Evolutionary conservation across 1,139 yeast genomes (phyloP), one percentile per base, ranked within the genome.

Genomic region (Yamadazyma dushanensis): DNA sequence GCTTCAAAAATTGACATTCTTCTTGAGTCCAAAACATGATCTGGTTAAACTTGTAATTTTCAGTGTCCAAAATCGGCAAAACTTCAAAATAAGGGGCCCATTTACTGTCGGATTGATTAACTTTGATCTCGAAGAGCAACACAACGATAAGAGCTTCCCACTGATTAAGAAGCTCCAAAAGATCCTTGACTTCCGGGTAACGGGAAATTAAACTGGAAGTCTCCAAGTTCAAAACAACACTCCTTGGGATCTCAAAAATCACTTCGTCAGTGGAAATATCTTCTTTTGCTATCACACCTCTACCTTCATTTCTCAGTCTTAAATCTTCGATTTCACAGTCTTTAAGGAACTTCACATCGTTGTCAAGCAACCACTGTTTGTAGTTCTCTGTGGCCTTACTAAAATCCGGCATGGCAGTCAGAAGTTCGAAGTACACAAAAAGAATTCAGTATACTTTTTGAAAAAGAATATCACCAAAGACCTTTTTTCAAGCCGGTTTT

Each of bases 131-230:
- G 50, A 77, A 80, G 36, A 83, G 61, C 47, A 90, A 66, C 15
- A 80, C 71, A 27, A 87, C 57, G 35, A 90, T 82, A 40, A 90
- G 63, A 1, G 83, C 77, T 41, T 84, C 83, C 97, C 97, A 90
- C 29, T 82, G 83, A 39, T 73, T 76, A 35, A 80, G 61, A 5
- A 61, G 59, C 14, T 66, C 48, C 7, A 80, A 58, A 16, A 60
- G 61, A 5, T 58, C 63, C 16, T 51, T 55, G 11, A 53, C 15
- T 3, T 60, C 59, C 0, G 73, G 66, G 16, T 50, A 50, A 13
- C 70, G 61, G 3, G 49, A 35, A 1, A 65, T 46, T 16, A 83
- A 59, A 1, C 73, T 53, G 25, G 84, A 74, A 13, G 81, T 83
- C 10, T 72, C 75, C 9, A 80, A 68, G 47, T 83, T 78, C 31